Conservation (phyloP, 2,329 filamentous ascomycete species). For the Magnaporthiopsis poae region DNA sequence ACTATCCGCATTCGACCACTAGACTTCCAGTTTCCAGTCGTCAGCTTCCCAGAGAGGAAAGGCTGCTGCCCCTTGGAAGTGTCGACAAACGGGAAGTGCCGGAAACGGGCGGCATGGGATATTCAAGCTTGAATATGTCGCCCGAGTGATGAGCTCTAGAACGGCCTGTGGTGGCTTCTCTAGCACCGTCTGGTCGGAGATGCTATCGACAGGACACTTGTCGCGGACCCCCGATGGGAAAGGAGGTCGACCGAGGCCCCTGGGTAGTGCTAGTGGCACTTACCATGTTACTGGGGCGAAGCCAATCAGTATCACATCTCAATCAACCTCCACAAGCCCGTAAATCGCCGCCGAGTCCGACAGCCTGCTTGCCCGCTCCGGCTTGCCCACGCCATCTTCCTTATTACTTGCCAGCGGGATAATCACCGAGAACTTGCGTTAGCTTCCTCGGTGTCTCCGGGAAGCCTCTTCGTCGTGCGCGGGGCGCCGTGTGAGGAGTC, state of each 20-base stretch:
- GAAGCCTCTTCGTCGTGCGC: neutral
- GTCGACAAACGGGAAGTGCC: neutral
- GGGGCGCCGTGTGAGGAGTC: neutral
- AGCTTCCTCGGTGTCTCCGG: neutral
- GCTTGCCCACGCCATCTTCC: neutral
- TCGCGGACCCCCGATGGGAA: neutral
- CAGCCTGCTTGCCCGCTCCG: neutral
- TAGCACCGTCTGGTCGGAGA: neutral
- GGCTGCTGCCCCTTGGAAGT: neutral
- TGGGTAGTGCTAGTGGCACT: neutral
- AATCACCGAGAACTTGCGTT: neutral
- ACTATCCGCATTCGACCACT: neutral
- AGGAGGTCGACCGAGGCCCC: neutral
- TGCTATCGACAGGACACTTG: neutral
- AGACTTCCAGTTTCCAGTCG: neutral
- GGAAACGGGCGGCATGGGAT: neutral
- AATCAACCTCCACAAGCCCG: neutral
- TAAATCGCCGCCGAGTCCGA: neutral
- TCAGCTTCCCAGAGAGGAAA: neutral
- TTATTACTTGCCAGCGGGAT: neutral
- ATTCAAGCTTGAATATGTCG: neutral
- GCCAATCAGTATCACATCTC: neutral
- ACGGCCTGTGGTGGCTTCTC: neutral
- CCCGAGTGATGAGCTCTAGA: neutral
- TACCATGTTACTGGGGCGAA: too few relatives aligned